Evolutionary conservation across 169 alveolate species (phyloP), one percentile per base, ranked within the genome.

Genomic region (Cryptosporidium parvum): DNA sequence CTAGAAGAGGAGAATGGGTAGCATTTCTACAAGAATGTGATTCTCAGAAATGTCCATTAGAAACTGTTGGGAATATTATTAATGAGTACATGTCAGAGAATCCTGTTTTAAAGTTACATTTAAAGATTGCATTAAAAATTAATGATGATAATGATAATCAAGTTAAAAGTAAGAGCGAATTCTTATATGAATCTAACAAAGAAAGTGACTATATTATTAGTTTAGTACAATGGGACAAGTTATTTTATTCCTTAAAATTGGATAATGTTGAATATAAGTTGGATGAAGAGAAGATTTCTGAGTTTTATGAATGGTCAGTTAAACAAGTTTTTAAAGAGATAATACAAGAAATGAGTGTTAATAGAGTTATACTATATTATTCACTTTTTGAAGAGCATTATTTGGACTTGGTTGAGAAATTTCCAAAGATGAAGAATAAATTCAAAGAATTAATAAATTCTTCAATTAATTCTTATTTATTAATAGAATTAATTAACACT

Each of bases 1-100:
- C 97, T 12, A 92, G 96, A 37, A 93, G 93, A 91, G 94, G 93
- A 53, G 96, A 95, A 65, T 95, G 97, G 97, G 94, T 95, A 56
- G 87, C 91, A 73, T 93, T 94, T 45, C 84, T 94, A 33, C 94
- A 95, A 44, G 96, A 95, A 75, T 93, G 95, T 21, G 95, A 93
- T 70, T 69, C 93, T 70, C 95, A 95, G 91, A 93, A 94, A 72
- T 95, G 97, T 86, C 96, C 96, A 8, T 70, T 75, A 23, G 96
- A 93, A 52, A 95, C 97, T 6, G 93, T 93, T 33, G 85, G 73
- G 44, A 94, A 93, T 75, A 92, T 95, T 16, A 92, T 95, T 33
- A 93, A 91, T 58, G 96, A 95, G 85, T 95, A 95, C 61, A 93
- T 95, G 75, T 86, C 95, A 4, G 93, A 89, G 59, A 85, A 92